Conservation (phyloP, 371 early-diverging fungal genomes). For the Circinella minor region DNA sequence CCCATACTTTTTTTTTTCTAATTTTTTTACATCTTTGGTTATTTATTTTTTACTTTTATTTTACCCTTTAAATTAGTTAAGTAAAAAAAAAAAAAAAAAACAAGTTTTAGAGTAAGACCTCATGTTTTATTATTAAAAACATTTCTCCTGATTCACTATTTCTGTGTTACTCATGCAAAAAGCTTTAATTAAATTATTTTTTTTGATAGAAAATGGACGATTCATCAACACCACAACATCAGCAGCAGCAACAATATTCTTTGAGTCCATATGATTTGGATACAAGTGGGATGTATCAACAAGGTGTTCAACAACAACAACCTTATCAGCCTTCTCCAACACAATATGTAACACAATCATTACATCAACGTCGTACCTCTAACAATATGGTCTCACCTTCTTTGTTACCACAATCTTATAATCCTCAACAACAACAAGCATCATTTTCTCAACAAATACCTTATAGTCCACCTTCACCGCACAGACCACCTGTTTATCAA, state of each 20-base stretch:
- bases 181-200: neutral
- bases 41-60: too few species aligned
- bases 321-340: neutral
- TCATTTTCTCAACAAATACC: constrained; percentile 2
- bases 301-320: neutral
- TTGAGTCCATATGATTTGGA: constrained; percentile 4
- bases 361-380: neutral
- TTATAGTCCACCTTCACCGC: constrained; percentile 3
- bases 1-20: neutral
- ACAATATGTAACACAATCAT: constrained; percentile 8
- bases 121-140: neutral
- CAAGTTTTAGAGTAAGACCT: neutral
- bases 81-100: neutral
- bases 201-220: neutral
- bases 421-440: neutral
- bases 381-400: neutral
- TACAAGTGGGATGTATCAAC: neutral
- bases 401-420: neutral
- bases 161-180: neutral
- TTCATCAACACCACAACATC: neutral
- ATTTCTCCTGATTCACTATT: neutral
- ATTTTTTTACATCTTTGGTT: neutral
- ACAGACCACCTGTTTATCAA: neutral
- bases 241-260: neutral
- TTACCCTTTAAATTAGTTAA: neutral